Evolutionary conservation across 2,329 filamentous ascomycete species (phyloP), one percentile per base, ranked within the genome.

Genomic region (Zymoseptoria crescenta): DNA sequence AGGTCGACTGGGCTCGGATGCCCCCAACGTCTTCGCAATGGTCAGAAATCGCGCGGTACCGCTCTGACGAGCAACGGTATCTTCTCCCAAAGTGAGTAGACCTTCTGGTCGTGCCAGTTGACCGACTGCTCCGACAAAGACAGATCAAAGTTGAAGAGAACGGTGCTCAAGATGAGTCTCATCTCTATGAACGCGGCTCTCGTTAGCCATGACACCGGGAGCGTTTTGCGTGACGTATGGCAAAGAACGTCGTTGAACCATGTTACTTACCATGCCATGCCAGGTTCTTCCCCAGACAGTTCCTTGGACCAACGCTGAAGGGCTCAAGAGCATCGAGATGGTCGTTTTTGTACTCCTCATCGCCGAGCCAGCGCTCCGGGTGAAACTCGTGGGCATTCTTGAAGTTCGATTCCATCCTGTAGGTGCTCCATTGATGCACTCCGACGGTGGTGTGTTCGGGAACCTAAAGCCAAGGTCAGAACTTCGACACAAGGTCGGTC

Each of bases 131-230:
- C 59, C 49, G 64, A 64, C 28, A 71, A 52, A 57, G 67, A 45
- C 49, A 73, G 9, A 60, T 79, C 73, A 57, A 77, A 77, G 4
- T 69, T 62, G 56, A 68, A 73, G 8, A 78, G 48, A 1, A 74
- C 51, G 19, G 70, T 69, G 10, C 74, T 67, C n/a, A 79, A 64
- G 1, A 74, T 67, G 3, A 78, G 54, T 4, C 70, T 66, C 63
- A 74, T 71, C 60, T 77, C 74, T 45, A 13, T 7, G 4, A 45
- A 45, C 10, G 35, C 16, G 13, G 7, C 16, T 13, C 13, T 45
- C 35, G n/a, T 13, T 45, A 45, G 29, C 29, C 29, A 10, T n/a
- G 8, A 8, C 29, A 30, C 29, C 29, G 8, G 29, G 10, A 30
- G 29, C 8, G 29, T 30, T 8, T 30, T 10, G 29, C 29, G 8